A percentile compares a stretch with the other conserved stretches of the same genome.
Evolutionary conservation across 78 protist genomes (phyloP).

Genomic region (Planoprotostelium fungivorum): DNA sequence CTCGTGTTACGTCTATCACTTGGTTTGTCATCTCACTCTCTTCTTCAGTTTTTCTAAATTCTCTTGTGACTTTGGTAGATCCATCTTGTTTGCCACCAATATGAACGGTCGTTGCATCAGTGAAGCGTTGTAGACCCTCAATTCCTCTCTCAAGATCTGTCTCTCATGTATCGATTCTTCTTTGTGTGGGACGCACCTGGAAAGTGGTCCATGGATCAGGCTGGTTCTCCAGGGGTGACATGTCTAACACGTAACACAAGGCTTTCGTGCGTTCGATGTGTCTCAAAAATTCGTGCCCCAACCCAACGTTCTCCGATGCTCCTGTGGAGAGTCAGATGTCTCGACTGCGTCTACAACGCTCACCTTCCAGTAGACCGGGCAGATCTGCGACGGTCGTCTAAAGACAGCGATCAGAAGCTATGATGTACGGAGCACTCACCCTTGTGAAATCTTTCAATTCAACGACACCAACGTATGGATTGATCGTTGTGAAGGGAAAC

Average conservation of each 20-base stretch:
- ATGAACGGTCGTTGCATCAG: conserved; percentile 28
- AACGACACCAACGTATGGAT: conserved; percentile 70
- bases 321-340: neutral
- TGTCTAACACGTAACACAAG: conserved; percentile 45
- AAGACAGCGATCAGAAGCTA: too few relatives aligned
- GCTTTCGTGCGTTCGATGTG: conserved; percentile 70
- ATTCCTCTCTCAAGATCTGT: conserved; percentile 29
- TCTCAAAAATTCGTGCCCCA: conserved; percentile 63
- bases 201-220: conserved; percentile 5
- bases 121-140: conserved; percentile 26
- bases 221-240: neutral
- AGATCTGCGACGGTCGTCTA: conserved; percentile 60
- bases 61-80: conserved; percentile 12
- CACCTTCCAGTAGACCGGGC: conserved; percentile 74
- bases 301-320: conserved; percentile 68
- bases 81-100: conserved; percentile 61
- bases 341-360: neutral
- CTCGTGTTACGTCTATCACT: neutral
- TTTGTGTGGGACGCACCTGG: conserved; percentile 31
- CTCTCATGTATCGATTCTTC: neutral
- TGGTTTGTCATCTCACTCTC: neutral
- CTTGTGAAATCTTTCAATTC: conserved; percentile 11
- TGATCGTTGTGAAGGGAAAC: conserved; percentile 72
- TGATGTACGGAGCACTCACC: neutral
- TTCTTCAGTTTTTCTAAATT: conserved; percentile 34